phyloP scores from a whole-genome alignment of 768 basidiomycete species.

The Hericium erinaceus region DNA sequence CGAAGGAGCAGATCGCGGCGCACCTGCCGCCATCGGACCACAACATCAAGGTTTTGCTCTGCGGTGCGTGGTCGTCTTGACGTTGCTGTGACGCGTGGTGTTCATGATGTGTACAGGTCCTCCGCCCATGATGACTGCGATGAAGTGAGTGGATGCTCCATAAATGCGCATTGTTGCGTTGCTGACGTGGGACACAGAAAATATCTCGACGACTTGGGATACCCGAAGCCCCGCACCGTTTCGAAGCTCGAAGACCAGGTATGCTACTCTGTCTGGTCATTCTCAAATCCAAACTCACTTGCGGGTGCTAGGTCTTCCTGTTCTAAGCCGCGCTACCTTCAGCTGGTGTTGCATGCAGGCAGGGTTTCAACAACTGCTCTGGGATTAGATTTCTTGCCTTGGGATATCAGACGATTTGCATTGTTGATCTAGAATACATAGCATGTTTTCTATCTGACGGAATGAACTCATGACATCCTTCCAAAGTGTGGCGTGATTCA shows the following conservation, averaged over 20 bases:
- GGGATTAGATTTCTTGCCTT: too few species aligned
- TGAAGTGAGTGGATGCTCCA: constrained; percentile 47
- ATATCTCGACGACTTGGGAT: constrained; percentile 81
- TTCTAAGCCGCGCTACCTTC: constrained; percentile 21
- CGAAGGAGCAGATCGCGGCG: constrained; percentile 82
- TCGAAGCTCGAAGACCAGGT: constrained; percentile 92
- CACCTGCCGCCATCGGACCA: constrained; percentile 56
- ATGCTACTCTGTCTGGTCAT: constrained; percentile 3
- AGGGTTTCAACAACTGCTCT: too few species aligned
- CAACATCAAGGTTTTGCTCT: constrained; percentile 82
- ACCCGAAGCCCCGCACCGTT: constrained; percentile 79
- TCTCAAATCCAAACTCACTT: constrained; percentile 9
- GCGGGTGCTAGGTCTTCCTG: constrained; percentile 27
- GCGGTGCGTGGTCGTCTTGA: constrained; percentile 39
- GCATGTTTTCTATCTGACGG: too few species aligned
- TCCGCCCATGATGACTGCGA: constrained; percentile 69
- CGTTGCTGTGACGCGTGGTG: neutral
- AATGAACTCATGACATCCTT: too few species aligned
- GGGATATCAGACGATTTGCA: too few species aligned
- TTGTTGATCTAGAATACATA: too few species aligned
- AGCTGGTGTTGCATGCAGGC: too few species aligned
- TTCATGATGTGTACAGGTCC: constrained; percentile 34
- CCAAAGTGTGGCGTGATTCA: too few species aligned
- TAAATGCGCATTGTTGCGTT: constrained; percentile 1
- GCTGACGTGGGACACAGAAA: constrained; percentile 47